Percentiles rank a stretch among this genome's conserved stretches.
phyloP scores from a whole-genome alignment of 495 filamentous ascomycete species.

The Immersiella caudata region DNA sequence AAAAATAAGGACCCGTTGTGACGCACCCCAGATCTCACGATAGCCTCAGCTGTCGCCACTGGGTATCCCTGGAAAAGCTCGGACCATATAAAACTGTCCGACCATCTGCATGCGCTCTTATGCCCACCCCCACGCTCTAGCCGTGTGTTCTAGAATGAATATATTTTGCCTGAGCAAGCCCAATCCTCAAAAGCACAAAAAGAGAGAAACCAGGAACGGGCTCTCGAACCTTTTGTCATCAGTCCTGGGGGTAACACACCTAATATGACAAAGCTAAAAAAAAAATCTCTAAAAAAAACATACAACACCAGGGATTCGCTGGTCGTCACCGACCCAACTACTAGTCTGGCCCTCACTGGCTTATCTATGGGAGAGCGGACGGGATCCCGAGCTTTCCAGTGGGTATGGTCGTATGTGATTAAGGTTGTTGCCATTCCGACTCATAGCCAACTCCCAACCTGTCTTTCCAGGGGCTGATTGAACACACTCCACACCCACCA shows the following conservation, averaged over 20 bases:
- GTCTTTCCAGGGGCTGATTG: too few species aligned
- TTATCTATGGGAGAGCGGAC: constrained; percentile 51
- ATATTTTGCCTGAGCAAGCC: too few species aligned
- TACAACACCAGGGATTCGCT: neutral
- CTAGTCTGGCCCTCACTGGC: neutral
- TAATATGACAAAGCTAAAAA: too few species aligned
- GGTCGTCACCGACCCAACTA: neutral
- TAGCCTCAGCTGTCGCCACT: constrained; percentile 28
- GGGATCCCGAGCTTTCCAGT: constrained; percentile 52
- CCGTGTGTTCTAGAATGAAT: neutral
- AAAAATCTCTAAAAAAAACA: too few species aligned
- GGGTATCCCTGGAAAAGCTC: constrained; percentile 8
- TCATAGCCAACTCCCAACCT: neutral
- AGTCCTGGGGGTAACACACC: too few species aligned
- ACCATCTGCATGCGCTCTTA: neutral
- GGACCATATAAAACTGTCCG: constrained; percentile 16
- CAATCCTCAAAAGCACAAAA: too few species aligned
- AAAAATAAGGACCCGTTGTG: neutral
- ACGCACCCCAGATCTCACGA: constrained; percentile 29
- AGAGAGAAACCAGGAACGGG: neutral
- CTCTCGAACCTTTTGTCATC: too few species aligned
- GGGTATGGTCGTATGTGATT: constrained; percentile 49
- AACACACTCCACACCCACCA: too few species aligned
- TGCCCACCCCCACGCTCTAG: neutral
- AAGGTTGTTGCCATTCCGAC: neutral